These are phyloP conservation scores for Alternaria tenuissima DNA, from an alignment of 2,329 filamentous ascomycete species.

Conservation along the genomic window DNA sequence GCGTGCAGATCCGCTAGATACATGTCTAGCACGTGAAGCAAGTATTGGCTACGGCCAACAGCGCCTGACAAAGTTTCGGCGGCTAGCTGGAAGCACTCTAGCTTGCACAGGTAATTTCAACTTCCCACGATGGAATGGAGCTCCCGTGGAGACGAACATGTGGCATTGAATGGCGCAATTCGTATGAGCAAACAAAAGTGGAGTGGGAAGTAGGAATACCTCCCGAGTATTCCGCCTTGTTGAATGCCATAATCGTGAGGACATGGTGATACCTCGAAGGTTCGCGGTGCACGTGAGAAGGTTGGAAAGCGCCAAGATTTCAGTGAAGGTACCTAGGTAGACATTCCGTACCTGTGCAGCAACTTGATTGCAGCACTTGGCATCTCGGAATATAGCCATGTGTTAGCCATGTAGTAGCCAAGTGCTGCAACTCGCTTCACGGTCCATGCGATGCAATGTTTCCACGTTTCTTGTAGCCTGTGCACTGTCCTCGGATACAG, in stretches of 20 bases:
- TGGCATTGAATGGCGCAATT: conserved; percentile 4
- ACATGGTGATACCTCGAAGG: not conserved
- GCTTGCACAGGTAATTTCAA: conserved; percentile 24
- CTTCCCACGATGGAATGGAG: conserved; percentile 13
- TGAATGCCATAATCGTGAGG: not conserved
- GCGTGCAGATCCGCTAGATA: conserved; percentile 5
- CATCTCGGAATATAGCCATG: not conserved
- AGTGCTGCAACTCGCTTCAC: conserved; percentile 1
- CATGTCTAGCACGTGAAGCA: conserved; percentile 20
- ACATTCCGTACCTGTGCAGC: not conserved
- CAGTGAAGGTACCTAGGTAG: not conserved
- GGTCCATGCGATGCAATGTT: not conserved
- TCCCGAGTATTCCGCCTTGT: not conserved
- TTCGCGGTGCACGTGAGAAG: not conserved
- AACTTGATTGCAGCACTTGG: not conserved
- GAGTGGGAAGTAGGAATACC: not conserved
- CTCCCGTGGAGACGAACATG: conserved; percentile 6
- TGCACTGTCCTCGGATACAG: not conserved
- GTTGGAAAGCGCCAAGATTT: not conserved
- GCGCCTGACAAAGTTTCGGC: conserved; percentile 18
- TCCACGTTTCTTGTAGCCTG: not conserved
- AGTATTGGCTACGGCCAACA: conserved; percentile 15
- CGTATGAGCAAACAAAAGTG: not conserved
- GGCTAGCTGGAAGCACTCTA: conserved; percentile 22
- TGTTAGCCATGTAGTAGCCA: not conserved